These are phyloP conservation scores for Pelargonium cotyledonis DNA, from an alignment of 441 rosid genomes.

Conservation along the genomic window DNA sequence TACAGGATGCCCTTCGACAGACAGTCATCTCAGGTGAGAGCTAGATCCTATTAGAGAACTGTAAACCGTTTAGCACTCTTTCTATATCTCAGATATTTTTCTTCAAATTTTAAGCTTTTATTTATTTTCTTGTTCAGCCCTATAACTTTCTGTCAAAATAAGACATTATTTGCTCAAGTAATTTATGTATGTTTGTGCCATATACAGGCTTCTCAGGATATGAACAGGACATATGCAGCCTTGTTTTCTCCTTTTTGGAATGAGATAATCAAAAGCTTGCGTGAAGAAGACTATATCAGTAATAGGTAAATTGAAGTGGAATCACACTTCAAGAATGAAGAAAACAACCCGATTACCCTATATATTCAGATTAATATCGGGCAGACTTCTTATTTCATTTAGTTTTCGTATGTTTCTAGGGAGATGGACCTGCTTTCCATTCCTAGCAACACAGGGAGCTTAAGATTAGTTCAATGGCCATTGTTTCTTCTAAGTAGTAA, in stretches of 20 bases:
- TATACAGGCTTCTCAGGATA: constrained; percentile 54
- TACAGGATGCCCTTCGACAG: constrained; percentile 60
- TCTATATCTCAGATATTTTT: neutral
- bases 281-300: constrained; percentile 96
- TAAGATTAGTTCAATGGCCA: constrained; percentile 97
- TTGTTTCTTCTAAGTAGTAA: constrained; percentile 97
- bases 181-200: constrained; percentile 22
- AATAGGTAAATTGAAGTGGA: constrained; percentile 50
- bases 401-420: constrained; percentile 38
- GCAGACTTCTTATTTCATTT: constrained; percentile 7
- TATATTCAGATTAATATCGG: neutral
- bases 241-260: constrained; percentile 99
- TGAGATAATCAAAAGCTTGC: constrained; percentile 90
- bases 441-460: constrained; percentile 94
- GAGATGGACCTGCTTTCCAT: constrained; percentile 95
- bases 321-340: neutral
- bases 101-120: too few species aligned
- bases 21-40: constrained; percentile 66
- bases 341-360: neutral
- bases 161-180: neutral
- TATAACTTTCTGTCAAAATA: too few species aligned
- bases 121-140: neutral
- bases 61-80: neutral
- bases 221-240: constrained; percentile 78
- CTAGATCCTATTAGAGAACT: neutral